Evolutionary conservation across 1,139 yeast species (phyloP).

Genomic region (Groenewaldozyma auringiensis): DNA sequence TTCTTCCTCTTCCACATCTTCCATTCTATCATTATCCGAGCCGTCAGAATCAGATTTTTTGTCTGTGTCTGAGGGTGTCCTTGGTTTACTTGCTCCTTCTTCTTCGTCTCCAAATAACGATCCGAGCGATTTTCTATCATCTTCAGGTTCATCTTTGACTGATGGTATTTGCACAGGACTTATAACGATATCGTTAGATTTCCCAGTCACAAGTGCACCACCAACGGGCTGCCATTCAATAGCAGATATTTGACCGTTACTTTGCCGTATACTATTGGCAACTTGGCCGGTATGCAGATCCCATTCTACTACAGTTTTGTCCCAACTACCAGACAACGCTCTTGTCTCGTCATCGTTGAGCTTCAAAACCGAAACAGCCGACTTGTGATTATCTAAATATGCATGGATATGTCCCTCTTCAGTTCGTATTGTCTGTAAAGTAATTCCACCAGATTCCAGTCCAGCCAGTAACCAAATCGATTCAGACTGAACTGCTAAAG

Average conservation of each 20-base stretch:
- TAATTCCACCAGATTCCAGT: conserved; percentile 73
- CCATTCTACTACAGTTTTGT: conserved; percentile 63
- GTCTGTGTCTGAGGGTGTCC: not conserved
- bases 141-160: conserved; percentile 13
- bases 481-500: conserved; percentile 75
- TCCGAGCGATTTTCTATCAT: conserved; percentile 60
- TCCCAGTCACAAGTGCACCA: conserved; percentile 33
- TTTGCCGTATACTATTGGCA: conserved; percentile 37
- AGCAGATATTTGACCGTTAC: conserved; percentile 73
- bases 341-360: conserved; percentile 54
- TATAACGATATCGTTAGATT: conserved; percentile 13
- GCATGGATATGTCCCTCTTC: conserved; percentile 78
- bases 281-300: conserved; percentile 71
- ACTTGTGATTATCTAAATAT: conserved; percentile 63
- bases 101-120: conserved; percentile 79
- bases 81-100: conserved; percentile 28
- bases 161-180: conserved; percentile 12
- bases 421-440: conserved; percentile 73
- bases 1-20: conserved; percentile 11
- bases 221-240: conserved; percentile 74
- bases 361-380: conserved; percentile 64
- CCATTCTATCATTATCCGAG: conserved; percentile 27
- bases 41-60: conserved; percentile 3
- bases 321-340: conserved; percentile 88
- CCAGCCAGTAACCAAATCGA: conserved; percentile 87